phyloP scores from a whole-genome alignment of 208 protist genomes.

The Lotmaria passim region DNA sequence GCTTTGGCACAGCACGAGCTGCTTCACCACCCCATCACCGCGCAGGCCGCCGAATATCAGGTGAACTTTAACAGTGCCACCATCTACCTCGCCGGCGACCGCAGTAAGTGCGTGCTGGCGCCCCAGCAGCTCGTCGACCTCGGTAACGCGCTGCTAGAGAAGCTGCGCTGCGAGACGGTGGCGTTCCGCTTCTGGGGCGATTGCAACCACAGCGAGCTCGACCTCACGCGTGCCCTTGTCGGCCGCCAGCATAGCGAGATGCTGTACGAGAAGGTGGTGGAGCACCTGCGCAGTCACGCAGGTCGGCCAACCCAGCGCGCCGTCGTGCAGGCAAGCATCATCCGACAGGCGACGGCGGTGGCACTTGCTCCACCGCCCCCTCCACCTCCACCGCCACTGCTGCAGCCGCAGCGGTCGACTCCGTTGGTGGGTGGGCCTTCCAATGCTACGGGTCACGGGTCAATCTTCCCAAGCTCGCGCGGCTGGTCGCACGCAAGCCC shows the following conservation, averaged over 20 bases:
- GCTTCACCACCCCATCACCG: constrained; percentile 27
- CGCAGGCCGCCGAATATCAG: constrained; percentile 70
- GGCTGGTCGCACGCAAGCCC: constrained; percentile 13
- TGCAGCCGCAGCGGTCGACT: constrained; percentile 7
- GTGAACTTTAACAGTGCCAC: constrained; percentile 72
- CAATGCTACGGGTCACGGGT: no score
- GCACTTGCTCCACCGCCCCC: neutral
- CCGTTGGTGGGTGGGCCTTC: neutral
- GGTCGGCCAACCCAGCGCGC: neutral
- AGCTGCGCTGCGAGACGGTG: constrained; percentile 57
- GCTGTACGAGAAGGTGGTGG: constrained; percentile 21
- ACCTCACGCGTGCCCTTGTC: constrained; percentile 59
- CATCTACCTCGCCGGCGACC: constrained; percentile 47
- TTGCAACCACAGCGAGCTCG: constrained; percentile 41
- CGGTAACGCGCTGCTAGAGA: constrained; percentile 37
- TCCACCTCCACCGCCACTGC: neutral
- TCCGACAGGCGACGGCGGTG: neutral
- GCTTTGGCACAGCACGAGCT: constrained; percentile 46
- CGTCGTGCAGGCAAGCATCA: neutral
- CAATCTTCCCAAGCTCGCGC: neutral
- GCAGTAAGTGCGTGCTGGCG: constrained; percentile 28
- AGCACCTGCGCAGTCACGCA: constrained; percentile 20
- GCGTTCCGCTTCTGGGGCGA: constrained; percentile 56
- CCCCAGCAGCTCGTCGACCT: constrained; percentile 40
- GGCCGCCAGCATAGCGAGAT: constrained; percentile 24